Conservation (phyloP, 305 asterid genomes). For the Nicotiana rustica region DNA sequence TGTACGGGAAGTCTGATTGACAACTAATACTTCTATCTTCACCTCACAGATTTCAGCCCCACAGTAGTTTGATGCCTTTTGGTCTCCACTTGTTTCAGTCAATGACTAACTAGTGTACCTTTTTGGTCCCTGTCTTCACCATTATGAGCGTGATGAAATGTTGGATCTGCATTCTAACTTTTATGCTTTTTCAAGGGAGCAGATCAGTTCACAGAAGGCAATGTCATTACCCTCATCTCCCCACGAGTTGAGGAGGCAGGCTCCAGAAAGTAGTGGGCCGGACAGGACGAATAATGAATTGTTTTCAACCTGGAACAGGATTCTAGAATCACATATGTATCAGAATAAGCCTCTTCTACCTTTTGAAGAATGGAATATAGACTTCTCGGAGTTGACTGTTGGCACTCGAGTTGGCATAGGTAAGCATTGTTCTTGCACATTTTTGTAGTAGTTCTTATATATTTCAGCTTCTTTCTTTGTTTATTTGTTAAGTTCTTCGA, state of each 20-base stretch:
- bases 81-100: constrained; percentile 1
- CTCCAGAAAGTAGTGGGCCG: constrained; percentile 60
- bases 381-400: constrained; percentile 84
- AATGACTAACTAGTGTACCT: constrained; percentile 14
- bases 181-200: constrained; percentile 61
- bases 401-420: constrained; percentile 99
- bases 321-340: constrained; percentile 79
- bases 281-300: constrained; percentile 65
- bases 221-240: constrained; percentile 96
- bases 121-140: constrained; percentile 55
- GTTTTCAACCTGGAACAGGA: constrained; percentile 88
- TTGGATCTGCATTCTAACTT: constrained; percentile 57
- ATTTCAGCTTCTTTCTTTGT: background rate
- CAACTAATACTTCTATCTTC: constrained; percentile 11
- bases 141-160: constrained; percentile 49
- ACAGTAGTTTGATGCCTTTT: background rate
- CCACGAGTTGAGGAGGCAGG: constrained; percentile 75
- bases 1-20: background rate
- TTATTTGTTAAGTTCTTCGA: background rate
- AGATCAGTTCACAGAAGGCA: constrained; percentile 76
- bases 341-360: constrained; percentile 88
- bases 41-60: background rate
- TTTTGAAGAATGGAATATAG: constrained; percentile 95
- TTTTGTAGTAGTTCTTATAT: background rate
- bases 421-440: constrained; percentile 47